phyloP scores from a whole-genome alignment of 306 rosid species.

The Quercus ilex region DNA sequence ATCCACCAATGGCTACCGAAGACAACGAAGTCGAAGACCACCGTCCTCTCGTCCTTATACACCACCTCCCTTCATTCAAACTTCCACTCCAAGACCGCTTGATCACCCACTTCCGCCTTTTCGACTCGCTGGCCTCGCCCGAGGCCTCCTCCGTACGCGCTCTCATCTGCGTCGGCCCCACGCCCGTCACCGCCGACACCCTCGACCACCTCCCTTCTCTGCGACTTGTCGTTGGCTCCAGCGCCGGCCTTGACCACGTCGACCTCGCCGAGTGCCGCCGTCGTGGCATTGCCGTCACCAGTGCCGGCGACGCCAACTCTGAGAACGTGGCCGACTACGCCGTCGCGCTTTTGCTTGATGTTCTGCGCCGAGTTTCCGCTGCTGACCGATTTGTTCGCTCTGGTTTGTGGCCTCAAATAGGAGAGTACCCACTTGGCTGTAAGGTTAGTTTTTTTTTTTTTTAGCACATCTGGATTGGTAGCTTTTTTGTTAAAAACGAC shows the following conservation, averaged over 20 bases:
- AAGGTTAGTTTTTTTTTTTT: neutral
- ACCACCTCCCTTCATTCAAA: neutral
- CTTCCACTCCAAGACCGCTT: neutral
- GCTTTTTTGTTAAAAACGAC: too few species aligned
- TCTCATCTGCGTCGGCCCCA: neutral
- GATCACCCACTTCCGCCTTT: neutral
- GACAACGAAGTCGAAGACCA: neutral
- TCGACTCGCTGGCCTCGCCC: neutral
- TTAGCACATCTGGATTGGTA: neutral
- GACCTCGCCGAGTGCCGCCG: conserved; percentile 7
- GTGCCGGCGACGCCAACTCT: neutral
- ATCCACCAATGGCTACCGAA: too few species aligned
- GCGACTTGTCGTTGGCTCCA: neutral
- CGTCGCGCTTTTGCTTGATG: conserved; percentile 15
- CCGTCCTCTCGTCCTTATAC: conserved; percentile 13
- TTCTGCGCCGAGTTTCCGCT: conserved; percentile 11
- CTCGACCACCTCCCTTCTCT: conserved; percentile 19
- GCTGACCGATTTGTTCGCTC: conserved; percentile 4
- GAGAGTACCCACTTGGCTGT: conserved; percentile 15
- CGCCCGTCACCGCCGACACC: neutral
- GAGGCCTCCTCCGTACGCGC: neutral
- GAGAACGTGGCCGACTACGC: conserved; percentile 17
- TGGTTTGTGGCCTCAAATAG: conserved; percentile 10
- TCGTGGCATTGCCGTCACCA: conserved; percentile 21
- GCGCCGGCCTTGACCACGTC: conserved; percentile 9